Conservation (phyloP, 441 rosid genomes). For the Heliophila coronopifolia region DNA sequence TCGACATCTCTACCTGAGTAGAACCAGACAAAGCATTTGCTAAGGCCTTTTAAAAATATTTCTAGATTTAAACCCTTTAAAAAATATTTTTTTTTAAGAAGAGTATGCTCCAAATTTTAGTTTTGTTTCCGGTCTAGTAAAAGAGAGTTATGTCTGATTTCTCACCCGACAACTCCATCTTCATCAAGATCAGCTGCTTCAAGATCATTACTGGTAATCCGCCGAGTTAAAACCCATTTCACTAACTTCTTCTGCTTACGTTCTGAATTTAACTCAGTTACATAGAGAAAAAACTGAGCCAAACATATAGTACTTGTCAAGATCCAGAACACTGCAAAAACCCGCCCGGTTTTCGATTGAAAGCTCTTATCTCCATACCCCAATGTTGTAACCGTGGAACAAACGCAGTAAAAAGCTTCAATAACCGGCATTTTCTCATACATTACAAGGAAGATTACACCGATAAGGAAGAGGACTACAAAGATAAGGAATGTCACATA, state of each 20-base stretch:
- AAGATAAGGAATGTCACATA: conserved; percentile 33
- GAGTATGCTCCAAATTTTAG: no score
- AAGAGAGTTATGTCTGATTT: neutral
- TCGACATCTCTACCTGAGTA: no score
- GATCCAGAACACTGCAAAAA: conserved; percentile 62
- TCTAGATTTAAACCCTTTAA: no score
- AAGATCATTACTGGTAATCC: conserved; percentile 45
- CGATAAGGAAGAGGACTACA: conserved; percentile 37
- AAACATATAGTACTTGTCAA: conserved; percentile 44
- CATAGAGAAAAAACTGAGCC: conserved; percentile 52
- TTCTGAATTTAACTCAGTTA: conserved; percentile 53
- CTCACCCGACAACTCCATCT: conserved; percentile 61
- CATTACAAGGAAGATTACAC: conserved; percentile 35
- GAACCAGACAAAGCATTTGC: no score
- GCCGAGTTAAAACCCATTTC: conserved; percentile 60
- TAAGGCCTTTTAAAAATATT: no score
- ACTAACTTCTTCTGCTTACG: conserved; percentile 45
- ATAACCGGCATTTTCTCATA: conserved; percentile 37
- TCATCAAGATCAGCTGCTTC: conserved; percentile 74
- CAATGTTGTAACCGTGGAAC: conserved; percentile 64
- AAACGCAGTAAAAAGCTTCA: conserved; percentile 63
- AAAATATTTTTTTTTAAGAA: no score
- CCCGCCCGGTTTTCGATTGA: conserved; percentile 41
- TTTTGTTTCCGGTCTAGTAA: no score
- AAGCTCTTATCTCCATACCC: conserved; percentile 79